Evolutionary conservation across 2,329 filamentous ascomycete species (phyloP).

Genomic region (Thelonectria olida): DNA sequence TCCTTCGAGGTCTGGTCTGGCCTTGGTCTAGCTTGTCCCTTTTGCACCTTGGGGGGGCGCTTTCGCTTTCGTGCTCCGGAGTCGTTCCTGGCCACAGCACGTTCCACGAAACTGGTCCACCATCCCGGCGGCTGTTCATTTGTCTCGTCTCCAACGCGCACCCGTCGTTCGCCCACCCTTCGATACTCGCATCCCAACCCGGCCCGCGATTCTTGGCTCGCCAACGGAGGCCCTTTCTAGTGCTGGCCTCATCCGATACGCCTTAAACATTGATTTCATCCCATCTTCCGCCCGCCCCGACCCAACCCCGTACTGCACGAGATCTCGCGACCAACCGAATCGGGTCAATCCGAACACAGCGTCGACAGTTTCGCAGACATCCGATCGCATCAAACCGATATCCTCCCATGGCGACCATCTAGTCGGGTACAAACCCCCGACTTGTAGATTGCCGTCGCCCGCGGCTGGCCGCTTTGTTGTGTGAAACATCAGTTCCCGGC

Average conservation of each 20-base stretch:
- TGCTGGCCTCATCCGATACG: neutral
- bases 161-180: neutral
- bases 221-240: too few species aligned
- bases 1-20: constrained; percentile 6
- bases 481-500: constrained; percentile 30
- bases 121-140: constrained; percentile 10
- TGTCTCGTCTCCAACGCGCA: constrained; percentile 17
- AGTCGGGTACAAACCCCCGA: constrained; percentile 23
- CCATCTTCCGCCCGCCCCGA: neutral
- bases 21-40: neutral
- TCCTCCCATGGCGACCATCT: constrained; percentile 34
- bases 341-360: constrained; percentile 2
- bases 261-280: neutral
- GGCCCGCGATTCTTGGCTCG: constrained; percentile 1
- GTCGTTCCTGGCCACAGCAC: constrained; percentile 22
- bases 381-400: neutral
- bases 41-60: neutral
- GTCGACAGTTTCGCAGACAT: neutral
- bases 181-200: neutral
- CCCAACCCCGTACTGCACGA: neutral
- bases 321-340: constrained; percentile 8
- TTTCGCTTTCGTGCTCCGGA: constrained; percentile 10
- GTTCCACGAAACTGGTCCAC: constrained; percentile 28
- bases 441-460: constrained; percentile 34
- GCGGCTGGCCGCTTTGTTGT: constrained; percentile 39